Conservation (phyloP, 2,329 filamentous ascomycete genomes). For the Phyllosticta ampelicida region DNA sequence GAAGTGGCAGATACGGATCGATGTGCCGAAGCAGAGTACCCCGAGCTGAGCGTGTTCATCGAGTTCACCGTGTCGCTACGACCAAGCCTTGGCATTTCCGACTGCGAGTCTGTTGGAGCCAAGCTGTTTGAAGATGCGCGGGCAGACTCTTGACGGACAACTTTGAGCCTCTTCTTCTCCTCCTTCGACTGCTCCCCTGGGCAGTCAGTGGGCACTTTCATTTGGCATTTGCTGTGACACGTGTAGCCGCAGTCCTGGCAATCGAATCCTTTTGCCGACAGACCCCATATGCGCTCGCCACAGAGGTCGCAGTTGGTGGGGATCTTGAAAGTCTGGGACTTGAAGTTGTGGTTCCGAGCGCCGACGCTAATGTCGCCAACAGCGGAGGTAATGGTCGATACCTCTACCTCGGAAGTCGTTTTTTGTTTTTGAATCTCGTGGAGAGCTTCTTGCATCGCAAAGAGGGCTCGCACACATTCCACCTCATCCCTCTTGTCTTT, state of each 20-base stretch:
- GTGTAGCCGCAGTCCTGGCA: slow-evolving; percentile 96
- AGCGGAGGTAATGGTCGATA: slow-evolving; percentile 77
- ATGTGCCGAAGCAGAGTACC: slow-evolving; percentile 69
- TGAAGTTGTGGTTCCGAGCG: slow-evolving; percentile 94
- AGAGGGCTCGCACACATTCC: slow-evolving; percentile 70
- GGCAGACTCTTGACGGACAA: slow-evolving; percentile 69
- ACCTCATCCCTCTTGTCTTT: slow-evolving; percentile 85
- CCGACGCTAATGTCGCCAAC: slow-evolving; percentile 90
- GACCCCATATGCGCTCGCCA: slow-evolving; percentile 90
- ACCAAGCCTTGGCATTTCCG: slow-evolving; percentile 58
- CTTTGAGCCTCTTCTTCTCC: slow-evolving; percentile 87
- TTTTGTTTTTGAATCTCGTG: slow-evolving; percentile 76
- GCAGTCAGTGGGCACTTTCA: slow-evolving; percentile 95
- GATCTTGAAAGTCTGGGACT: slow-evolving; percentile 97
- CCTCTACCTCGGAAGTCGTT: slow-evolving; percentile 84
- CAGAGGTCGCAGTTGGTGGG: slow-evolving; percentile 97
- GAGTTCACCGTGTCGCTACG: slow-evolving; percentile 85
- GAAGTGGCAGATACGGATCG: slow-evolving; percentile 57
- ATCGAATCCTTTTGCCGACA: slow-evolving; percentile 93
- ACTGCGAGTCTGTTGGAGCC: slow-evolving; percentile 39
- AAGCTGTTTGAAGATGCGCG: slow-evolving; percentile 42
- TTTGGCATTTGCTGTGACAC: slow-evolving; percentile 96
- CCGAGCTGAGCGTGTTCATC: slow-evolving; percentile 62
- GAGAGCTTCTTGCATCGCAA: slow-evolving; percentile 71
- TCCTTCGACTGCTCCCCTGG: slow-evolving; percentile 91